Evolutionary conservation across 495 filamentous ascomycete species (phyloP).

Genomic region (Tuber borchii): DNA sequence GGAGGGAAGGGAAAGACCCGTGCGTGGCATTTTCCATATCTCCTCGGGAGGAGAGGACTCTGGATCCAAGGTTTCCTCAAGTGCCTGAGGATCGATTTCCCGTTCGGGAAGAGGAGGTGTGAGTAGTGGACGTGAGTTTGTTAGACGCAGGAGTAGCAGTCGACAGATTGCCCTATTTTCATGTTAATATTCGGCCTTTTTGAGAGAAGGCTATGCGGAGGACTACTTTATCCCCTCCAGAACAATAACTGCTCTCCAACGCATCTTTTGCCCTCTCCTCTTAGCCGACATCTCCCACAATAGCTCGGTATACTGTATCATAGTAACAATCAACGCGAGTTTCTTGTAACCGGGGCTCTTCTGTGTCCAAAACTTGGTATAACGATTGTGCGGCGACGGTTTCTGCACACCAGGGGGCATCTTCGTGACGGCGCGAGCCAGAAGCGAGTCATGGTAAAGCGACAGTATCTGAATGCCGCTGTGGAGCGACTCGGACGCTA

Average conservation of each 20-base stretch:
- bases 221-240: slow-evolving; percentile 68
- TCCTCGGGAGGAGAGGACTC: slow-evolving; percentile 44
- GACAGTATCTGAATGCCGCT: slow-evolving; percentile 81
- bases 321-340: slow-evolving; percentile 71
- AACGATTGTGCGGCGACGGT: slow-evolving; percentile 73
- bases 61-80: slow-evolving; percentile 45
- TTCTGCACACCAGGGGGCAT: slow-evolving; percentile 46
- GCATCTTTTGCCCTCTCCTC: slow-evolving; percentile 65
- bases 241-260: slow-evolving; percentile 84
- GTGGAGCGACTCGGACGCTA: slow-evolving; percentile 89
- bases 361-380: slow-evolving; percentile 81
- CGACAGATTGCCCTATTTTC: slow-evolving; percentile 61
- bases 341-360: slow-evolving; percentile 68
- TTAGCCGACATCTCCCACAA: slow-evolving; percentile 78
- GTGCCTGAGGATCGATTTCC: slow-evolving; percentile 59
- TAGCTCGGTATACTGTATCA: slow-evolving; percentile 87
- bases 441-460: slow-evolving; percentile 87
- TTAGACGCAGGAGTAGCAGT: slow-evolving; percentile 73
- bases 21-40: slow-evolving; percentile 93
- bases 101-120: slow-evolving; percentile 80
- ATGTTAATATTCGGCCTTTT: slow-evolving; percentile 11
- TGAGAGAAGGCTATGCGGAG: slow-evolving; percentile 1
- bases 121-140: slow-evolving; percentile 75
- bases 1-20: slow-evolving; percentile 71
- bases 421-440: slow-evolving; percentile 55